A percentile compares a stretch with the other conserved stretches of the same genome.
Evolutionary conservation across 768 basidiomycete genomes (phyloP).

Genomic region (Suillus cothurnatus): DNA sequence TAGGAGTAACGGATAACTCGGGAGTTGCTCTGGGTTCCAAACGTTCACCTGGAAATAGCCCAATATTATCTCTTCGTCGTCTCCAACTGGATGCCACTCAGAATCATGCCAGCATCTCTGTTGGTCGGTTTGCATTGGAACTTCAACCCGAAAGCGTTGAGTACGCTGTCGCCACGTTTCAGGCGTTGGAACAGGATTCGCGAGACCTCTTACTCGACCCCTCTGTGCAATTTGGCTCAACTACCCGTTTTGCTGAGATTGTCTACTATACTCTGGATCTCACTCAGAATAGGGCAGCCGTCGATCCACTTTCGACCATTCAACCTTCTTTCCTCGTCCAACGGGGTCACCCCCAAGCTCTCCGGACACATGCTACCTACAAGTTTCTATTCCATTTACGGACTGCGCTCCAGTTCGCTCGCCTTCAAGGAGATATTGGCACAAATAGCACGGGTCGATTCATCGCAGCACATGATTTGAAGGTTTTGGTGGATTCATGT

Average conservation of each 20-base stretch:
- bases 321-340: conserved; percentile 86
- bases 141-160: conserved; percentile 35
- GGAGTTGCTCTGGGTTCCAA: conserved; percentile 6
- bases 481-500: conserved; percentile 40
- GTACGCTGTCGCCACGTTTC: conserved; percentile 21
- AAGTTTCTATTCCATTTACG: conserved; percentile 81
- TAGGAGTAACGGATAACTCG: not conserved
- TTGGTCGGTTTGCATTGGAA: conserved; percentile 24
- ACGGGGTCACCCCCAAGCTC: conserved; percentile 62
- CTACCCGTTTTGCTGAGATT: conserved; percentile 1
- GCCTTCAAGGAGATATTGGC: conserved; percentile 11
- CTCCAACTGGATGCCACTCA: conserved; percentile 3
- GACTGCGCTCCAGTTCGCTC: conserved; percentile 49
- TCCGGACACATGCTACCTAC: conserved; percentile 73
- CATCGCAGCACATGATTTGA: conserved; percentile 31
- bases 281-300: conserved; percentile 50
- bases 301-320: conserved; percentile 80
- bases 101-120: conserved; percentile 18
- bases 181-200: conserved; percentile 16
- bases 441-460: conserved; percentile 14
- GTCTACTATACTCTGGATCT: conserved; percentile 42
- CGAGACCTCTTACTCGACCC: conserved; percentile 12
- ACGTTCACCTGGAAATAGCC: not conserved
- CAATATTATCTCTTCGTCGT: conserved; percentile 1
- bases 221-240: not conserved